phyloP scores from a whole-genome alignment of 1,284 basidiomycete species.

The Salmacisia buchloeana region DNA sequence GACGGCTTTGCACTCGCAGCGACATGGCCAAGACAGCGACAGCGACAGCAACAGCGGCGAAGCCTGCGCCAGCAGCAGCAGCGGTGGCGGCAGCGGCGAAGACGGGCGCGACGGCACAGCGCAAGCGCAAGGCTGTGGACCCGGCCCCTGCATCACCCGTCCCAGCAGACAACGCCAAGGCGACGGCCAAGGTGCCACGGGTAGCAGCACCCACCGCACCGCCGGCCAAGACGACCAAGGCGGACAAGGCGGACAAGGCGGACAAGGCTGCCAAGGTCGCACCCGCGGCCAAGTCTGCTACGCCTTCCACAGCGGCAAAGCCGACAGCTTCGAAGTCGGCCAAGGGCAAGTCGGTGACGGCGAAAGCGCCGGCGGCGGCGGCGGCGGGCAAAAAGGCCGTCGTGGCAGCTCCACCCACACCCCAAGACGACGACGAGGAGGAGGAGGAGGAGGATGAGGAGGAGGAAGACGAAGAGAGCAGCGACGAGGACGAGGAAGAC shows the following conservation, averaged over 20 bases:
- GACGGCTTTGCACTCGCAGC: no score
- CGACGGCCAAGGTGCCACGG: not conserved
- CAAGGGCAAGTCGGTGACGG: not conserved
- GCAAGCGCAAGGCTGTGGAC: not conserved
- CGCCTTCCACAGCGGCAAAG: not conserved
- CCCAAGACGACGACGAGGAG: not conserved
- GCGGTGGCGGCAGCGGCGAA: not conserved
- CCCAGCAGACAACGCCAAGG: not conserved
- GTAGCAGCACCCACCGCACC: not conserved
- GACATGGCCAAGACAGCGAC: not conserved
- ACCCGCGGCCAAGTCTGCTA: not conserved
- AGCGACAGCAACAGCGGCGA: not conserved
- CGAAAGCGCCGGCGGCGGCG: not conserved
- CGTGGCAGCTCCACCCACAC: not conserved
- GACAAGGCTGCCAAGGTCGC: not conserved
- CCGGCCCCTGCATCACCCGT: not conserved
- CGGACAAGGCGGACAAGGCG: not conserved
- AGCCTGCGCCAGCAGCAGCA: not conserved
- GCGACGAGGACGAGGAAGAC: constrained; percentile 5
- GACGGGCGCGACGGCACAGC: no score
- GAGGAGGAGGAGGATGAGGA: constrained; percentile 15
- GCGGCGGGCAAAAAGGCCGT: not conserved
- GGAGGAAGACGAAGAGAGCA: constrained; percentile 9
- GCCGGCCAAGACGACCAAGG: not conserved
- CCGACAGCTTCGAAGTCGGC: not conserved